Percentiles rank a stretch among this genome's conserved stretches.
phyloP scores from a whole-genome alignment of 2,329 filamentous ascomycete species.

The Myotisia sp. region DNA sequence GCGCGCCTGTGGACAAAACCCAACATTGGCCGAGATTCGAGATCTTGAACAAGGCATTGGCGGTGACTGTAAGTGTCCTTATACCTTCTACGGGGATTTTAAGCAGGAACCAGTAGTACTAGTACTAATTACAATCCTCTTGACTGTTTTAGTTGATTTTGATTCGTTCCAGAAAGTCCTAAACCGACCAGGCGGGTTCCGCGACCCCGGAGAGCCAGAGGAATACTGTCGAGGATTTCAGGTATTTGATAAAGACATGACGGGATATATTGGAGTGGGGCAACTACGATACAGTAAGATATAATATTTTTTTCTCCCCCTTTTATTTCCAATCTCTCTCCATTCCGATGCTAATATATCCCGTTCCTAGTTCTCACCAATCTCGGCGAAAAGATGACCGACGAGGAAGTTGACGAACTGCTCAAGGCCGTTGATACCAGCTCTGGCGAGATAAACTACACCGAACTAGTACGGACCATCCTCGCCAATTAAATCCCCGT shows the following conservation, averaged over 20 bases:
- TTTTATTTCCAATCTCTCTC: not conserved
- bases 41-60: slow-evolving; percentile 86
- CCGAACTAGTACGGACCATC: slow-evolving; percentile 74
- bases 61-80: slow-evolving; percentile 62
- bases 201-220: slow-evolving; percentile 91
- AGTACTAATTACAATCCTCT: slow-evolving; percentile 1
- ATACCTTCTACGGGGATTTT: not conserved
- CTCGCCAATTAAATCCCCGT: slow-evolving; percentile 54
- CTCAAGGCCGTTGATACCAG: slow-evolving; percentile 96
- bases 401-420: slow-evolving; percentile 96
- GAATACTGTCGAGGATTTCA: slow-evolving; percentile 98
- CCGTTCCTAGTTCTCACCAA: slow-evolving; percentile 63
- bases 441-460: slow-evolving; percentile 95
- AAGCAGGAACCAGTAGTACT: not conserved
- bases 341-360: not conserved
- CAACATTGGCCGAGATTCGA: slow-evolving; percentile 79
- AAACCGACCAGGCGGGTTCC: slow-evolving; percentile 94
- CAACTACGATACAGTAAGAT: slow-evolving; percentile 72
- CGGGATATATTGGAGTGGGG: slow-evolving; percentile 91
- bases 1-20: slow-evolving; percentile 94
- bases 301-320: not conserved
- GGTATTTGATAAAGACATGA: slow-evolving; percentile 98
- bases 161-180: slow-evolving; percentile 93
- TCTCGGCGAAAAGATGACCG: slow-evolving; percentile 96
- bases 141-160: slow-evolving; percentile 64